Base-by-base conservation (phyloP, 192 early-diverging fungal genomes). In the Cladochytrium replicatum region DNA sequence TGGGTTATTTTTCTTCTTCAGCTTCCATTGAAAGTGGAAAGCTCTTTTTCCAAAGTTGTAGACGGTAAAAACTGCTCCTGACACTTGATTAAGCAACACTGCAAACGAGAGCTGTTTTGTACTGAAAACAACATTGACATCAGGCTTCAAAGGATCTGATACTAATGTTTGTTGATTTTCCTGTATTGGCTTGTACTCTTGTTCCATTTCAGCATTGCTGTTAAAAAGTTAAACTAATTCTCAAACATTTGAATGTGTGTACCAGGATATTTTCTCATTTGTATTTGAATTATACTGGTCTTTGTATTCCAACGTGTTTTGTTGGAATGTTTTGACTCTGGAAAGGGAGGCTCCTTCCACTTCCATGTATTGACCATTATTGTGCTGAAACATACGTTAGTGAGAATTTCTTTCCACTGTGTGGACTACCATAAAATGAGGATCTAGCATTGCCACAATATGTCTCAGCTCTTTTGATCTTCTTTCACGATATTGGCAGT, bases 41-140 rank as follows among this genome's bases (percentile, higher is more conserved):
- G 66, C 63, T 31, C 41, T 61, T 17, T 46, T 51, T 0, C 67
- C 67, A n/a, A 42, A 41, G 32, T 76, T 76, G 43, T 76, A 65
- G 0, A 76, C 55, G 24, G 67, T 72, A 37, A 76, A 25, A 21
- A 72, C 59, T 2, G 61, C 59, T 6, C 52, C 40, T 6, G 54
- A 43, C 6, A 68, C 63, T 34, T 64, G 46, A n/a, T 58, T 41
- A 31, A 72, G 32, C 6, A 50, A 22, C 2, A 52, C 54, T 22
- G 49, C 25, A 57, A 68, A 76, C 0, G 54, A 43, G 41, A 76
- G 48, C 32, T 61, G 50, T 4, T 41, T 50, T 0, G 46, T 43
- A 4, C 46, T 48, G 30, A 63, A 55, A 2, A 62, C 37, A 6
- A 69, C 30, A 1, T 60, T 37, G 17, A 52, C 13, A 13, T 37